phyloP scores from a whole-genome alignment of 2,329 filamentous ascomycete genomes.

The Didymella exigua region DNA sequence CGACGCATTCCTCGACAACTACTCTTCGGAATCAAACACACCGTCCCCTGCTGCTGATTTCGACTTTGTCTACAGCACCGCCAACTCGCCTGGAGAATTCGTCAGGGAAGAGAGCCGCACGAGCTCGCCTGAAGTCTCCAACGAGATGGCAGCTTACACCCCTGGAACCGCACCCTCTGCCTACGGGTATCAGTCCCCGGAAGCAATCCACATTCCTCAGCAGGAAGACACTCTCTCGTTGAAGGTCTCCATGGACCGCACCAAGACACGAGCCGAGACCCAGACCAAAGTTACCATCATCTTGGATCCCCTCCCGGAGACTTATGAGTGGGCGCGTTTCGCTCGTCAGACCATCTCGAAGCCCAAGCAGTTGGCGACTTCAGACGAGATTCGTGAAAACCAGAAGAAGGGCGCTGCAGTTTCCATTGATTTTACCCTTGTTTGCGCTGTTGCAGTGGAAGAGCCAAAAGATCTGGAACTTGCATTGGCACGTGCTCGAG shows the following conservation, averaged over 20 bases:
- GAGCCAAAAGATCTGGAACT: slow-evolving; percentile 68
- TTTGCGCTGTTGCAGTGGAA: slow-evolving; percentile 91
- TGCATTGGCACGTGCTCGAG: slow-evolving; percentile 68
- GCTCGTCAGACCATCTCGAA: slow-evolving; percentile 93
- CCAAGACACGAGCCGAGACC: slow-evolving; percentile 92
- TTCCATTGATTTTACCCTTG: slow-evolving; percentile 55
- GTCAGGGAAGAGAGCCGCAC: slow-evolving; percentile 37
- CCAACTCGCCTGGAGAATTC: slow-evolving; percentile 41
- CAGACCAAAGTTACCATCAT: slow-evolving; percentile 89
- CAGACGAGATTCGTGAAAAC: slow-evolving; percentile 73
- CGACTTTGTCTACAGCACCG: slow-evolving; percentile 40
- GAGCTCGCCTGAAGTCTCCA: slow-evolving; percentile 38
- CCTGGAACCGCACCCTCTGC: slow-evolving; percentile 9
- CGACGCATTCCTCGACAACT: slow-evolving; percentile 26
- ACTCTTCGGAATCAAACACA: slow-evolving; percentile 35
- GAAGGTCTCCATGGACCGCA: slow-evolving; percentile 37
- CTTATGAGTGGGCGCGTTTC: slow-evolving; percentile 80
- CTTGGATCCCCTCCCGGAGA: slow-evolving; percentile 74
- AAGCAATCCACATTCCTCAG: slow-evolving; percentile 39
- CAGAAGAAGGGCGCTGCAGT: slow-evolving; percentile 63
- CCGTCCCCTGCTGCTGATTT: slow-evolving; percentile 36
- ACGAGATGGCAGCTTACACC: slow-evolving; percentile 23
- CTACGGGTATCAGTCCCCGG: slow-evolving; percentile 25
- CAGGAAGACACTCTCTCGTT: slow-evolving; percentile 28
- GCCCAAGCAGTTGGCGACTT: slow-evolving; percentile 83